Conservation (phyloP, 1,284 basidiomycete species). For the Malassezia dermatis region DNA sequence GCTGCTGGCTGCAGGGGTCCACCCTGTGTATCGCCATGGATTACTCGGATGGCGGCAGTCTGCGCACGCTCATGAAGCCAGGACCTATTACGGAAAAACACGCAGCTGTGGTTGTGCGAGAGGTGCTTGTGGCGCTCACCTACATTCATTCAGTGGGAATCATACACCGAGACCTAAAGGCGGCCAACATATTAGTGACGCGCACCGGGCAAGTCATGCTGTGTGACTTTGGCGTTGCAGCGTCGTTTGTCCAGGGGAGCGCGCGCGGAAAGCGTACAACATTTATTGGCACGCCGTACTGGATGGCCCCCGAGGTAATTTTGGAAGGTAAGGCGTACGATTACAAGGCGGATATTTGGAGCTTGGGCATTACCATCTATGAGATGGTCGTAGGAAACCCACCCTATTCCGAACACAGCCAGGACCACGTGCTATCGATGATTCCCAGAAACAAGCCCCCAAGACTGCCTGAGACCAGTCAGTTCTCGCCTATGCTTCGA, state of each 20-base stretch:
- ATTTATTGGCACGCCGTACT: slow-evolving; percentile 51
- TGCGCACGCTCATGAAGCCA: slow-evolving; percentile 70
- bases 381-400: slow-evolving; percentile 83
- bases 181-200: slow-evolving; percentile 54
- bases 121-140: slow-evolving; percentile 71
- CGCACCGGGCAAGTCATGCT: slow-evolving; percentile 55
- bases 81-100: slow-evolving; percentile 76
- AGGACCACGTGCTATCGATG: slow-evolving; percentile 78
- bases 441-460: slow-evolving; percentile 82
- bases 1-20: slow-evolving; percentile 84
- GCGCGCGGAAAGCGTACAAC: slow-evolving; percentile 23
- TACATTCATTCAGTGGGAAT: slow-evolving; percentile 45
- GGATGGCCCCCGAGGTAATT: slow-evolving; percentile 48
- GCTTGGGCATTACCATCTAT: slow-evolving; percentile 80
- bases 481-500: slow-evolving; percentile 66
- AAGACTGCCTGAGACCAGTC: slow-evolving; percentile 58
- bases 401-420: slow-evolving; percentile 79
- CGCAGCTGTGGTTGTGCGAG: slow-evolving; percentile 74
- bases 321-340: slow-evolving; percentile 59
- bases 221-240: slow-evolving; percentile 29
- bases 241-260: slow-evolving; percentile 16
- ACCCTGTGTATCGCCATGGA: slow-evolving; percentile 99
- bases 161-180: slow-evolving; percentile 56
- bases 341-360: slow-evolving; percentile 63
- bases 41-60: slow-evolving; percentile 86